phyloP scores from a whole-genome alignment of 2,329 filamentous ascomycete species.

The Aspergillus transmontanensis region DNA sequence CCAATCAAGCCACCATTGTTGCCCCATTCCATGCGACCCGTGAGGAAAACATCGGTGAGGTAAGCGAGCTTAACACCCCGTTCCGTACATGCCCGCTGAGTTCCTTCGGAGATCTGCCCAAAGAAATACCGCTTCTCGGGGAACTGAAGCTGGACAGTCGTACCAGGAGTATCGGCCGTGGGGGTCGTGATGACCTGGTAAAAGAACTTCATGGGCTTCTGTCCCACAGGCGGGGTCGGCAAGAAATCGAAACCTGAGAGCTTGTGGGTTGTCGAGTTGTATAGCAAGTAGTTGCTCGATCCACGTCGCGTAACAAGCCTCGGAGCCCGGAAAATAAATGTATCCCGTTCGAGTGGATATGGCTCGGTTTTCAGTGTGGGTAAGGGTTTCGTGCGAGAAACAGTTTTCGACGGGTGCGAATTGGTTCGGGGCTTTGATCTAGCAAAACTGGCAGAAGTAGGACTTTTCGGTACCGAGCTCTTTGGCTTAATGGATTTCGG shows the following conservation, averaged over 20 bases:
- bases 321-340: slow-evolving; percentile 19
- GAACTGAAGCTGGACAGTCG: slow-evolving; percentile 75
- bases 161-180: slow-evolving; percentile 84
- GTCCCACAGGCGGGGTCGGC: slow-evolving; percentile 6
- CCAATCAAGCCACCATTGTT: slow-evolving; percentile 82
- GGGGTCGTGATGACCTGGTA: slow-evolving; percentile 79
- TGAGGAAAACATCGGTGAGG: slow-evolving; percentile 78
- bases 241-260: slow-evolving; percentile 15
- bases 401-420: not conserved
- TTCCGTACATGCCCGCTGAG: slow-evolving; percentile 74
- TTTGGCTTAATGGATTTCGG: not conserved
- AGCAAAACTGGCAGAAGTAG: not conserved
- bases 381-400: not conserved
- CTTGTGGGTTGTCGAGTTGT: slow-evolving; percentile 20
- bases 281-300: slow-evolving; percentile 27
- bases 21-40: slow-evolving; percentile 74
- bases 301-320: slow-evolving; percentile 1
- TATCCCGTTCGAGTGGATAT: slow-evolving; percentile 9
- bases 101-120: slow-evolving; percentile 79
- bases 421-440: not conserved
- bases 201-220: slow-evolving; percentile 66
- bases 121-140: slow-evolving; percentile 83
- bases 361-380: not conserved
- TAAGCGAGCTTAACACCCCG: slow-evolving; percentile 66
- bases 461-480: not conserved